Evolutionary conservation across 2,329 filamentous ascomycete genomes (phyloP), one percentile per base, ranked within the genome.

Genomic region (Aspergillus nomiae): DNA sequence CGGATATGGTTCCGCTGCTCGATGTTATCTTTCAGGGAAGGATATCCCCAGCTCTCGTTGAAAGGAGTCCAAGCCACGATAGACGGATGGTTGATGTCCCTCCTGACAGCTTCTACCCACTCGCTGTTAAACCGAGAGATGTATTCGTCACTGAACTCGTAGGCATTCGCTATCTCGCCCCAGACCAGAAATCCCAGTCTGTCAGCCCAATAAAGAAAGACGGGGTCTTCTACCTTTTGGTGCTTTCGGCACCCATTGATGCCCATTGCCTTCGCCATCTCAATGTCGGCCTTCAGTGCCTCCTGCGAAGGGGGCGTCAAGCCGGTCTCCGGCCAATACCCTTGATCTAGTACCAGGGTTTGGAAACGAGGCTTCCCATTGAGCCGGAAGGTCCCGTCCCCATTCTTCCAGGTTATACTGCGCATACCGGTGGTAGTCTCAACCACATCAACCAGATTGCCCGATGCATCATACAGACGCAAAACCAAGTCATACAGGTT

Each of bases 201-300:
- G 59, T 92, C 89, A 50, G 87, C 89, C 45, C 89, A 89, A 46
- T 86, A 83, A 70, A 90, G 90, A 71, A 89, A 92, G 14, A 90
- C 72, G 7, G 87, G 86, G 0, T 87, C 84, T 68, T 90, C 88
- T 11, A 90, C 82, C 72, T 90, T 90, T 63, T 76, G 74, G 43
- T 92, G 90, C 71, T 92, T 92, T 41, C 90, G 86, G 14, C 91
- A 77, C 77, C 89, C 88, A 73, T 92, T 92, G 74, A 90, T 87
- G 0, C 89, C 89, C 3, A 91, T 80, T 0, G 80, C 77, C 76
- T 91, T 90, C 32, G 90, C 76, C 16, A 86, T 77, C 64, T 89
- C 73, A 10, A 92, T 75, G 64, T 92, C 90, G 34, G 81, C 88
- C 0, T 85, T 80, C 84, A 92, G 86, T 0, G 89, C 89, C 63